Evolutionary conservation across 176 grass and related monocot genomes (phyloP), one percentile per base, ranked within the genome.

Genomic region (Aechmea fasciata): DNA sequence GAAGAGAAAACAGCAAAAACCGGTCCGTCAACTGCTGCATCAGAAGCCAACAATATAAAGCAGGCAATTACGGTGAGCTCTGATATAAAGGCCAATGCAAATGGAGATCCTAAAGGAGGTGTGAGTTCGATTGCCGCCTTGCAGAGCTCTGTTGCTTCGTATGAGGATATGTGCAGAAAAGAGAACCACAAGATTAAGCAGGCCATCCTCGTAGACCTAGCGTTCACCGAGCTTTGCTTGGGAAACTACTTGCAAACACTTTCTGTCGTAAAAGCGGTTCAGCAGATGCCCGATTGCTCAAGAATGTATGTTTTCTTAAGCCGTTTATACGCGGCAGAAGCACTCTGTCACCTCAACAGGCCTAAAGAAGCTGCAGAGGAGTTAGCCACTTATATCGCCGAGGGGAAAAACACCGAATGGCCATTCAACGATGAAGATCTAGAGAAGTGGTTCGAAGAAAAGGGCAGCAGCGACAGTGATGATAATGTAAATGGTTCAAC

Each of bases 291-390:
- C 26, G 85, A 84, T 48, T 96, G 88, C 78, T 96, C 88, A 2
- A 91, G 81, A 76, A 84, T 91, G 66, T 84, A 88, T 77, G 49
- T 80, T 57, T 96, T 86, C 72, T 75, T 96, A 0, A 77, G 87
- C 62, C 85, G 78, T 89, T 83, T 96, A 17, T 96, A 89, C 59
- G 85, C 92, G 28, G 85, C 88, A 51, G 92, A 96, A 83, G 88
- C 92, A 75, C 81, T 96, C 2, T 91, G 88, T 54, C 19, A 68
- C 19, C 80, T 96, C 69, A 88, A 91, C 70, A 76, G 78, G 73
- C 70, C 78, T 29, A 80, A 86, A 66, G 92, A 96, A 70, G 92
- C 92, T 71, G 70, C 75, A 23, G 88, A 89, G 57, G 78, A 88
- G 47, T 79, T 96, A 53, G 84, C 81, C 47, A 51, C 86, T 71